Evolutionary conservation across 805 yeast species (phyloP).

Genomic region (Geotrichum ghanense): DNA sequence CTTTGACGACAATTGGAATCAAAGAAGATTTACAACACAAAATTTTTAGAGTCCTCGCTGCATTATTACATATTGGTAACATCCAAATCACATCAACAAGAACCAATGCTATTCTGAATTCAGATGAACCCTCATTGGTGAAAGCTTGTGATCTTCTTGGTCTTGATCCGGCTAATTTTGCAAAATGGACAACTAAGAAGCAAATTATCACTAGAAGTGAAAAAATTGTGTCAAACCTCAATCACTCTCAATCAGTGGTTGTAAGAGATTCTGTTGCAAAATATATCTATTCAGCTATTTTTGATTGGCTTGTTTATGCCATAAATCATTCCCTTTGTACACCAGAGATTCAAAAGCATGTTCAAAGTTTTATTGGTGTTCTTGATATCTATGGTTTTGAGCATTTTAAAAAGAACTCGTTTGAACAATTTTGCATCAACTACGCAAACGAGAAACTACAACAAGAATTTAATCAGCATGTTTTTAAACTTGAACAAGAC

Average conservation of each 20-base stretch:
- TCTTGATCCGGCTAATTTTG: constrained; percentile 57
- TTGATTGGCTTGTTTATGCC: constrained; percentile 87
- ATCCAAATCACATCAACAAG: constrained; percentile 77
- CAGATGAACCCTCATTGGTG: constrained; percentile 78
- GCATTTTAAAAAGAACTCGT: constrained; percentile 86
- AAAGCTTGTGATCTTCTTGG: constrained; percentile 81
- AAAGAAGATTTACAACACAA: constrained; percentile 43
- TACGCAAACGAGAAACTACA: constrained; percentile 95
- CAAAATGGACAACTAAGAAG: constrained; percentile 87
- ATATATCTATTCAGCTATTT: constrained; percentile 80
- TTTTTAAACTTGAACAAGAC: constrained; percentile 92
- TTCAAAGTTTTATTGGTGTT: constrained; percentile 81
- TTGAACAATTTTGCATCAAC: constrained; percentile 95
- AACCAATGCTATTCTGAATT: constrained; percentile 65
- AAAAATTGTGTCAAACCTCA: constrained; percentile 75
- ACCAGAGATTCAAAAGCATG: constrained; percentile 46
- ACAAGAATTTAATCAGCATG: constrained; percentile 96
- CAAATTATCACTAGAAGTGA: constrained; percentile 90
- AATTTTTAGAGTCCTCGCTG: constrained; percentile 74
- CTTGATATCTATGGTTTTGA: constrained; percentile 96
- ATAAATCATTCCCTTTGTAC: constrained; percentile 77
- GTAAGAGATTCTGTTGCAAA: constrained; percentile 97
- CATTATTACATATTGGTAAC: constrained; percentile 86
- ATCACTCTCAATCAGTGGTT: constrained; percentile 72
- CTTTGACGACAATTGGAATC: constrained; percentile 73